Conservation (phyloP, 768 basidiomycete genomes). For the Leucocoprinus sp. region DNA sequence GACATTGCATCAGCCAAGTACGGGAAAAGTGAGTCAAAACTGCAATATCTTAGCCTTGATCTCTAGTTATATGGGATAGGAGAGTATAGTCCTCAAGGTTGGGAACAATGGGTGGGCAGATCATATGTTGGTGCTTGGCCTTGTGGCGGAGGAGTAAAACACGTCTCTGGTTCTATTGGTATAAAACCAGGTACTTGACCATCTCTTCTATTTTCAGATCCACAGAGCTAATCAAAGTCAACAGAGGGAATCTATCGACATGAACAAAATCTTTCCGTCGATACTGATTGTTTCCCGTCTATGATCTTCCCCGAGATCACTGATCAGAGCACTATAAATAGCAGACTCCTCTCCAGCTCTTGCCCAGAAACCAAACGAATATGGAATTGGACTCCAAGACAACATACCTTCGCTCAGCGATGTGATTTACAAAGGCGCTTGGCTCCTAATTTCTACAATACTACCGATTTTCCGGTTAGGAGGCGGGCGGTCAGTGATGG, state of each 20-base stretch:
- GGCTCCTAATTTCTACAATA: too few species aligned
- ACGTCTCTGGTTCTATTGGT: background rate
- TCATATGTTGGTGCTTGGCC: background rate
- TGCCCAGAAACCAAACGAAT: background rate
- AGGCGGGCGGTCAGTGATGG: constrained; percentile 3
- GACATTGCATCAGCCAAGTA: background rate
- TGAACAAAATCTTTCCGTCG: background rate
- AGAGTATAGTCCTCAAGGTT: background rate
- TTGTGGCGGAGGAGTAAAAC: background rate
- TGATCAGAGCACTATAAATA: constrained; percentile 8
- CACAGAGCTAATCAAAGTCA: background rate
- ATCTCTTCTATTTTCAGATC: background rate
- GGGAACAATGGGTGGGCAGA: background rate
- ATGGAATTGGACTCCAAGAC: background rate
- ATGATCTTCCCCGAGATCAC: background rate
- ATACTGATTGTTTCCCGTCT: background rate
- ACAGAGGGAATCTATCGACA: background rate
- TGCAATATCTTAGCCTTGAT: too few species aligned
- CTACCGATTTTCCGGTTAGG: background rate
- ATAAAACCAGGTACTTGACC: background rate
- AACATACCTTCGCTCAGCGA: too few species aligned
- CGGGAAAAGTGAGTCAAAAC: background rate
- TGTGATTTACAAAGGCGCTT: too few species aligned
- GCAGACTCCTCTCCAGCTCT: constrained; percentile 1
- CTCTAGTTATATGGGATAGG: too few species aligned